Evolutionary conservation across 2,329 filamentous ascomycete genomes (phyloP).

Genomic region (Trichoderma simmonsii): DNA sequence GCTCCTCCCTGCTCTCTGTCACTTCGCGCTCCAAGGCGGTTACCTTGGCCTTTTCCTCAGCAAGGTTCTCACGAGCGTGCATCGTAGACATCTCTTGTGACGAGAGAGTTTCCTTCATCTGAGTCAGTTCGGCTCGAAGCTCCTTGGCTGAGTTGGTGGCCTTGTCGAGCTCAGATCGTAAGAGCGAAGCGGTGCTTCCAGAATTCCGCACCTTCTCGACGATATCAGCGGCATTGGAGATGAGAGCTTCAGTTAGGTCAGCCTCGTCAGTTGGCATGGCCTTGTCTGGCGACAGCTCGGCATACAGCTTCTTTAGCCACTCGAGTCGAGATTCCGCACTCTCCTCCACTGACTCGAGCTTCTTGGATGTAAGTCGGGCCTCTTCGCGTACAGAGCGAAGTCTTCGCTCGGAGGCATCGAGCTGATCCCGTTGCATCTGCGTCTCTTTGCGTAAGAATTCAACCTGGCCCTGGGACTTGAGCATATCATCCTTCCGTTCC

Average conservation of each 20-base stretch:
- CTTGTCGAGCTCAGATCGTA: conserved; percentile 62
- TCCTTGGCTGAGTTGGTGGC: conserved; percentile 53
- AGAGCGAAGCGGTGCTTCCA: conserved; percentile 57
- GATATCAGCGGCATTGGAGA: conserved; percentile 55
- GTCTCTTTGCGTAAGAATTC: conserved; percentile 61
- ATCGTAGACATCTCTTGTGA: conserved; percentile 50
- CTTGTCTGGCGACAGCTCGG: conserved; percentile 54
- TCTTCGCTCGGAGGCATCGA: conserved; percentile 56
- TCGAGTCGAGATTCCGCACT: conserved; percentile 49
- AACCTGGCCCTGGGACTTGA: conserved; percentile 60
- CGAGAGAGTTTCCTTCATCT: conserved; percentile 51
- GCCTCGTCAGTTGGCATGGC: conserved; percentile 53
- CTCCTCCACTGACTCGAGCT: conserved; percentile 50
- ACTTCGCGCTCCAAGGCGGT: conserved; percentile 55
- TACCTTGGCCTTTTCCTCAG: conserved; percentile 53
- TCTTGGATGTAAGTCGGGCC: conserved; percentile 48
- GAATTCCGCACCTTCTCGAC: conserved; percentile 57
- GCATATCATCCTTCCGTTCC: conserved; percentile 54
- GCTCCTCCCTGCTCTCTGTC: conserved; percentile 64
- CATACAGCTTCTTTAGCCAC: conserved; percentile 57
- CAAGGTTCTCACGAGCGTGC: conserved; percentile 52
- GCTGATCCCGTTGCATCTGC: conserved; percentile 56
- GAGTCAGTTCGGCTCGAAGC: conserved; percentile 56
- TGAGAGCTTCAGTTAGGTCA: conserved; percentile 59
- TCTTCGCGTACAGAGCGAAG: conserved; percentile 55